Percentiles rank a stretch among this genome's conserved stretches.
phyloP scores from a whole-genome alignment of 2,329 filamentous ascomycete species.

The Fusarium subglutinans region DNA sequence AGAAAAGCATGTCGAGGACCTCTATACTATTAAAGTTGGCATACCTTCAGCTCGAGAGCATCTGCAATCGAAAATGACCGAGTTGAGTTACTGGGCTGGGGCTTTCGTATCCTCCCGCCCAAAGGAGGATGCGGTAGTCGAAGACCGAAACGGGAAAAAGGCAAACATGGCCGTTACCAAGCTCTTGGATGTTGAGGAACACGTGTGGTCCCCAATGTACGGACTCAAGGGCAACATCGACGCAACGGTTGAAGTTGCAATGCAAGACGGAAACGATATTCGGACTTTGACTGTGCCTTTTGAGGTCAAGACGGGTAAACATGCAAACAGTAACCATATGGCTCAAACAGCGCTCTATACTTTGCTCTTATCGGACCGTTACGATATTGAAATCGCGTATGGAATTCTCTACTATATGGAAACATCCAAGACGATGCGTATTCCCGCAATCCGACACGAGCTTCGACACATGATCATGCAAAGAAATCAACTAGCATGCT shows the following conservation, averaged over 20 bases:
- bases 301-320: constrained; percentile 94
- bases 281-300: constrained; percentile 87
- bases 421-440: constrained; percentile 83
- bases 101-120: constrained; percentile 79
- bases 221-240: constrained; percentile 98
- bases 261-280: constrained; percentile 73
- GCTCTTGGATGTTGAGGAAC: constrained; percentile 94
- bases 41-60: constrained; percentile 79
- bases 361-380: constrained; percentile 89
- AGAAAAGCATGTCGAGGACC: constrained; percentile 83
- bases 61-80: constrained; percentile 82
- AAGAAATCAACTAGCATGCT: constrained; percentile 87
- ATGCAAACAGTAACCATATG: constrained; percentile 82
- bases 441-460: constrained; percentile 86
- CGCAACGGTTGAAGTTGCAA: constrained; percentile 89
- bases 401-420: constrained; percentile 97
- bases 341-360: constrained; percentile 97
- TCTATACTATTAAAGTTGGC: constrained; percentile 86
- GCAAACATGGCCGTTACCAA: constrained; percentile 89
- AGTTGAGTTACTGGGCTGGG: constrained; percentile 84
- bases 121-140: constrained; percentile 75
- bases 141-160: constrained; percentile 80
- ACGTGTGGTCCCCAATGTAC: constrained; percentile 98
- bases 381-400: constrained; percentile 90
- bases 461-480: constrained; percentile 97